These are phyloP conservation scores for Erysimum cheiri DNA, from an alignment of 441 rosid genomes.

Conservation along the genomic window DNA sequence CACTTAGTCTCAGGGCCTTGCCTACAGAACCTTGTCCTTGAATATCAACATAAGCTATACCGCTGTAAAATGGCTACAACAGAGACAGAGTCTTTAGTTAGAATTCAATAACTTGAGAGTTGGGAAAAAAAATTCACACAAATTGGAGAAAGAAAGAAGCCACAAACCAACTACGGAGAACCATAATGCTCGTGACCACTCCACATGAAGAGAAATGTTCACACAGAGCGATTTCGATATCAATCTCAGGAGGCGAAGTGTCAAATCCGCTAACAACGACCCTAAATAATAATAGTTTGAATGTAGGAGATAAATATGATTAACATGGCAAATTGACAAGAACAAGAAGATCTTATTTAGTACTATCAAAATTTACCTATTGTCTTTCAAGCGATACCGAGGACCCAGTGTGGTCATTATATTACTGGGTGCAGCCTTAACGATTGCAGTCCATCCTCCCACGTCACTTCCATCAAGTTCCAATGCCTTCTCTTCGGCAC, in stretches of 20 bases:
- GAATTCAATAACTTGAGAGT: background rate
- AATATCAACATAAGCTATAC: background rate
- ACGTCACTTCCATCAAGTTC: background rate
- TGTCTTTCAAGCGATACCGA: no score
- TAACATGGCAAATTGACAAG: background rate
- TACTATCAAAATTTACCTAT: no score
- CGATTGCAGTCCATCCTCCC: constrained; percentile 1
- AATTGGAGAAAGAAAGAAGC: background rate
- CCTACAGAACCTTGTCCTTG: background rate
- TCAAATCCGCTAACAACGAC: background rate
- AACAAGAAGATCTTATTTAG: no score
- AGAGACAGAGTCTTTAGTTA: background rate
- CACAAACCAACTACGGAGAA: background rate
- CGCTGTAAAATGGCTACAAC: background rate
- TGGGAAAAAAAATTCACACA: background rate
- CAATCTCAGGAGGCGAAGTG: background rate
- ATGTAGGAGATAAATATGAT: background rate
- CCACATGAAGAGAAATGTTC: constrained; percentile 13
- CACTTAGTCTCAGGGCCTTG: background rate
- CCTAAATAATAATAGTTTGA: background rate
- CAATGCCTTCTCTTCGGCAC: background rate
- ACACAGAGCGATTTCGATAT: background rate
- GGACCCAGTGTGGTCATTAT: no score
- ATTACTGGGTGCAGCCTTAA: background rate
- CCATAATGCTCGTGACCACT: background rate